These are phyloP conservation scores for Daldinia vernicosa DNA, from an alignment of 495 filamentous ascomycete genomes.

Conservation along the genomic window DNA sequence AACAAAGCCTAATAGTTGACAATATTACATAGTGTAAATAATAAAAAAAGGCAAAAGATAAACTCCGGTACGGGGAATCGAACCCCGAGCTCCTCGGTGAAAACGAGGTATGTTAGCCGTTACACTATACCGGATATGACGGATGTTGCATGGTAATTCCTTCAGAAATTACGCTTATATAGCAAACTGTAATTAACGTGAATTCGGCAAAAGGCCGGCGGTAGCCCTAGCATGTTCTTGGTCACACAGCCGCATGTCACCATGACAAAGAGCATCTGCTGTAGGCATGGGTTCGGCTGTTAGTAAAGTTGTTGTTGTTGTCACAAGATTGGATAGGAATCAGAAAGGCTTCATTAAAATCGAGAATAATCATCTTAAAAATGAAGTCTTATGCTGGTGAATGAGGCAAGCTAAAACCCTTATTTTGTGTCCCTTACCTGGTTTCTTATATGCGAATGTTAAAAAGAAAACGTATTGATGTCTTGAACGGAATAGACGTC, in stretches of 20 bases:
- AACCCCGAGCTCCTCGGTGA: conserved; percentile 60
- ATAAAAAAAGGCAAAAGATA: conserved; percentile 5
- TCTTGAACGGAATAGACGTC: too few species aligned
- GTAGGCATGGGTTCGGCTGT: neutral
- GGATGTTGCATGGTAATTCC: neutral
- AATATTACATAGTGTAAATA: too few species aligned
- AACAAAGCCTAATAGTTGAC: neutral
- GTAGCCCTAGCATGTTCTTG: neutral
- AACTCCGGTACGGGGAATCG: conserved; percentile 61
- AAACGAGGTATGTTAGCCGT: conserved; percentile 47
- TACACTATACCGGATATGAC: conserved; percentile 43
- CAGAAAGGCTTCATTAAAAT: neutral
- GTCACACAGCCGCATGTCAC: neutral
- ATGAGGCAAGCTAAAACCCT: too few species aligned
- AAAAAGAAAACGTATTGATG: too few species aligned
- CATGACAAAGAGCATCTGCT: neutral
- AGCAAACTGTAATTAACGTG: neutral
- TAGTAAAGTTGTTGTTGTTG: neutral
- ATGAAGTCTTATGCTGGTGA: too few species aligned
- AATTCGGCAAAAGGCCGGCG: neutral
- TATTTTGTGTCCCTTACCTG: too few species aligned
- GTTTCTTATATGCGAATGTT: too few species aligned
- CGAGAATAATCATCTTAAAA: neutral
- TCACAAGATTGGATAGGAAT: neutral
- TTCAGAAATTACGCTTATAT: neutral